These are phyloP conservation scores for Coniophora puteana DNA, from an alignment of 1,284 basidiomycete species.

Conservation along the genomic window DNA sequence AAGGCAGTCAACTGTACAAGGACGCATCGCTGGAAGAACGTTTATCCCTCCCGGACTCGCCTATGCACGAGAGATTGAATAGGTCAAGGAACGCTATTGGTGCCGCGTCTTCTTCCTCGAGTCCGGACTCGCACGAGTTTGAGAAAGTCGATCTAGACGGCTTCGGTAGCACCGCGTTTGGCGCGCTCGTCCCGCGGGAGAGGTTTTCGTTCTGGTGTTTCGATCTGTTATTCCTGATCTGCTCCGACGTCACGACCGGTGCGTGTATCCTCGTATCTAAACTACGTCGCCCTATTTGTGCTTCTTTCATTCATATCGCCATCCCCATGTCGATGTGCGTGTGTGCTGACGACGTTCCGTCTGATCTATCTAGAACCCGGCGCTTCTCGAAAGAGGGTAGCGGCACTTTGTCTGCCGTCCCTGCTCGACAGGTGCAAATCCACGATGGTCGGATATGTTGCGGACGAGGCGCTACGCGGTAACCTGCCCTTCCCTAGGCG, in stretches of 20 bases:
- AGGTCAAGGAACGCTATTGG: constrained; percentile 2
- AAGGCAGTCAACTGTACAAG: constrained; percentile 73
- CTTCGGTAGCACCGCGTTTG: constrained; percentile 60
- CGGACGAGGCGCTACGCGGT: constrained; percentile 80
- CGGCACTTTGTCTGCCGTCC: constrained; percentile 65
- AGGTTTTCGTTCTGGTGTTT: constrained; percentile 94
- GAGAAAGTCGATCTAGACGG: constrained; percentile 36
- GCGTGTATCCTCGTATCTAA: constrained; percentile 14
- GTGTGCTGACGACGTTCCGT: constrained; percentile 1
- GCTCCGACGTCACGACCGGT: constrained; percentile 64
- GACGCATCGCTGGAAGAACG: constrained; percentile 13
- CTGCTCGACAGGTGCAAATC: constrained; percentile 72
- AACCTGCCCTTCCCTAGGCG: constrained; percentile 83
- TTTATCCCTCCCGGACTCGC: constrained; percentile 8
- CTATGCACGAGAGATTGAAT: too few relatives aligned
- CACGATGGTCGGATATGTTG: constrained; percentile 70
- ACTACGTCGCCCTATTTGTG: background rate
- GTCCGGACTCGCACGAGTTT: constrained; percentile 29
- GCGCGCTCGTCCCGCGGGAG: constrained; percentile 65
- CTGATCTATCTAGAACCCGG: constrained; percentile 48
- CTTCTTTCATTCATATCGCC: too few relatives aligned
- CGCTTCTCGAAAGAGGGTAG: constrained; percentile 57
- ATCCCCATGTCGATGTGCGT: background rate
- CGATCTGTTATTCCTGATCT: constrained; percentile 81
- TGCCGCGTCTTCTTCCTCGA: constrained; percentile 8